Evolutionary conservation across 2,329 filamentous ascomycete genomes (phyloP).

Genomic region (Scedosporium minutisporum): DNA sequence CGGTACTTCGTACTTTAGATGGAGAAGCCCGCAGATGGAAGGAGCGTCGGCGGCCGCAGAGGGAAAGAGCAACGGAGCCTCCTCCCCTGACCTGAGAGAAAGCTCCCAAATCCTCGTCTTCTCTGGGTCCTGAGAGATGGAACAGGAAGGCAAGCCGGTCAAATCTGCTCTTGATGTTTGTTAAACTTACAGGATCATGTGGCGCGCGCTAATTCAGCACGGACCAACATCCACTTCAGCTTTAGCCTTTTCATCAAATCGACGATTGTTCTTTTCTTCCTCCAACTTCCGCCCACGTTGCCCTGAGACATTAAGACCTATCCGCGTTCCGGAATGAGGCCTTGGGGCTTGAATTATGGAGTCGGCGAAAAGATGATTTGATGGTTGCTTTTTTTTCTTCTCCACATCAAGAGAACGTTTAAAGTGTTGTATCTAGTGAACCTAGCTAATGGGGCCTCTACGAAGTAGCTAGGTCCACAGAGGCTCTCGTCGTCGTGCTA

Average conservation of each 20-base stretch:
- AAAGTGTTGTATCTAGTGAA: no score
- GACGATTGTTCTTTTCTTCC: background rate
- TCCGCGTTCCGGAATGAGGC: background rate
- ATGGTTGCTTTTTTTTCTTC: background rate
- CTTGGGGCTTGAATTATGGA: background rate
- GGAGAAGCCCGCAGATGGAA: no score
- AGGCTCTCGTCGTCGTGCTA: no score
- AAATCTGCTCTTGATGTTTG: constrained; percentile 78
- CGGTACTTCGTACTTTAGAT: no score
- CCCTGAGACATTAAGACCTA: background rate
- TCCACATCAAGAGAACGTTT: no score
- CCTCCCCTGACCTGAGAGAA: no score
- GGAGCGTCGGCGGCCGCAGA: no score
- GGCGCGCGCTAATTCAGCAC: constrained; percentile 71
- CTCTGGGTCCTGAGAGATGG: background rate
- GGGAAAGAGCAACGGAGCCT: no score
- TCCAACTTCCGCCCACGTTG: background rate
- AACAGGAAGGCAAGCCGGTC: constrained; percentile 42
- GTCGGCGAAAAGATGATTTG: background rate
- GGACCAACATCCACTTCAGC: background rate
- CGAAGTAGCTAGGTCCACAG: no score
- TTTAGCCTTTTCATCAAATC: background rate
- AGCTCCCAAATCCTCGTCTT: background rate
- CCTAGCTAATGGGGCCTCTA: no score
- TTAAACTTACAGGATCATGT: constrained; percentile 79